Base-by-base conservation (phyloP, 805 yeast species). In the Candida gorgasii region DNA sequence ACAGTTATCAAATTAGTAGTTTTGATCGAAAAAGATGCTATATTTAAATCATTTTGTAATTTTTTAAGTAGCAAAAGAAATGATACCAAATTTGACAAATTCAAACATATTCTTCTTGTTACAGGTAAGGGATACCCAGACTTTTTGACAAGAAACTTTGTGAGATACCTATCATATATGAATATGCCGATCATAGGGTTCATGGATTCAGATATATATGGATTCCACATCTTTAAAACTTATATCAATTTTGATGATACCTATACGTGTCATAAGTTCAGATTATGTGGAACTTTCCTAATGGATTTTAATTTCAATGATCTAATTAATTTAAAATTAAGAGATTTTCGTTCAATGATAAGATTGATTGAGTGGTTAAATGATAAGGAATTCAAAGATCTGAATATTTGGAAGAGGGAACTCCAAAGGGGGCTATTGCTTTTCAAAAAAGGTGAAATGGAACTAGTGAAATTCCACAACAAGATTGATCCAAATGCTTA, bases 91-190 rank as follows among this genome's bases (percentile, higher is more conserved):
- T 7, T 19, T 15, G 13, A 14, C 19, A 13, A 29, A 8, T 18
- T 12, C 4, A 20, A 35, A 2, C 42, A 45, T 24, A 44, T 50
- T 8, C 19, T 61, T 2, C 43, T 78, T 0, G 57, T 84, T 7
- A 82, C 89, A 0, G 88, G 86, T 0, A 79, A 77, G 53, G 89
- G 89, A 4, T 82, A 69, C 51, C 88, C 89, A 0, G 89, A 84
- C 54, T 52, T 65, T 9, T 58, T 75, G 5, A 81, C 88, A 0
- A 64, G 71, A 36, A 48, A 53, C 17, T 72, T 82, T 43, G 48
- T 79, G 7, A 35, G 47, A 4, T 47, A 49, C 2, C 39, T 76
- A 9, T 41, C 58, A 9, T 38, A 47, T 3, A 11, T 20, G 4
- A 45, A 52, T 3, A 37, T 49, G 0, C 77, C 76, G 0, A 54